Evolutionary conservation across 495 filamentous ascomycete genomes (phyloP).

Genomic region (Trichoderma reesei): DNA sequence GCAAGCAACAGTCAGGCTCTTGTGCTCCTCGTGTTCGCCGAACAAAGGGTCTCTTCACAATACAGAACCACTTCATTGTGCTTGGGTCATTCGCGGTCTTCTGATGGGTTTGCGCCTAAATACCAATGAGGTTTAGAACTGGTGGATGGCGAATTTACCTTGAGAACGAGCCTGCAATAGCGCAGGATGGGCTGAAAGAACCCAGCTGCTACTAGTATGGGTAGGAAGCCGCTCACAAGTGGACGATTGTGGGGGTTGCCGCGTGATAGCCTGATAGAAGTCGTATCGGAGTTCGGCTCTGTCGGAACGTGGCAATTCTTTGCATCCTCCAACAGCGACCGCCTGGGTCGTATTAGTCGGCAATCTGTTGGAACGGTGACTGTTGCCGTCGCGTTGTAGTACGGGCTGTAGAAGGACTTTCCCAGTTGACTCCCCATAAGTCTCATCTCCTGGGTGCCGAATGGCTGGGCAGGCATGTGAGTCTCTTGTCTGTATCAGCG

Average conservation of each 20-base stretch:
- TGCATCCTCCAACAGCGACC: background rate
- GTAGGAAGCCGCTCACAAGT: background rate
- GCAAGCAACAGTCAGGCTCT: no score
- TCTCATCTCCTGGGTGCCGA: background rate
- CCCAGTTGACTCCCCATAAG: no score
- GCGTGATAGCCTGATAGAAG: background rate
- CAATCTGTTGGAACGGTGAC: background rate
- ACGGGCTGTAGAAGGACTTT: background rate
- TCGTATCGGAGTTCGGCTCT: conserved; percentile 1
- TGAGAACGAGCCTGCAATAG: background rate
- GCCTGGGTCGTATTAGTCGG: background rate
- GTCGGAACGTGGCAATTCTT: background rate
- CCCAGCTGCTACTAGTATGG: background rate
- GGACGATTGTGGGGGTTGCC: background rate
- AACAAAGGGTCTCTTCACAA: background rate
- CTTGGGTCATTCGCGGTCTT: background rate
- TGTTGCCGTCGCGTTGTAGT: background rate
- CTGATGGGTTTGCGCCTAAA: background rate
- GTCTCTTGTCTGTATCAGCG: background rate
- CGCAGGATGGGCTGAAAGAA: background rate
- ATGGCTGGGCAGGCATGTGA: background rate
- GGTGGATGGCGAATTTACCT: background rate
- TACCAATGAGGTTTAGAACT: background rate
- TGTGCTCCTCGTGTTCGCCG: no score
- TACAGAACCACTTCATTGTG: background rate